Base-by-base conservation (phyloP, 768 basidiomycete genomes). In the Russula vinacea region DNA sequence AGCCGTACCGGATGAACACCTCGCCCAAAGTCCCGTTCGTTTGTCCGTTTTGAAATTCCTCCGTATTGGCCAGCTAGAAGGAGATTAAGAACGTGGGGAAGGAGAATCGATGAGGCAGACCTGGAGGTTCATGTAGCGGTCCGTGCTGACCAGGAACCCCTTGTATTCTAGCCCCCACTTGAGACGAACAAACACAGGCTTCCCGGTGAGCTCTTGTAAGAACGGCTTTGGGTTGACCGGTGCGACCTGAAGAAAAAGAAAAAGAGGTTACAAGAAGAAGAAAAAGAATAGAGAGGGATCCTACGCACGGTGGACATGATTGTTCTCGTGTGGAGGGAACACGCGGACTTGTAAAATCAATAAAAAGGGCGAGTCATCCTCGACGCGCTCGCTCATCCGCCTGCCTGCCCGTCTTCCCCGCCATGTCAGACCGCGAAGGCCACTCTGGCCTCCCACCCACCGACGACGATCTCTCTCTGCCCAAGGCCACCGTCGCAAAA, bases 161-260 rank as follows among this genome's bases (percentile, higher is more conserved):
- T 94, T 97, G 83, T 98, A 98, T 74, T 98, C 94, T 56, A 98
- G 82, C 66, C 97, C 97, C 97, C 97, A 99, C 80, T 99, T 99
- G 72, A 99, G 84, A 65, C 86, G 85, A 67, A 98, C 97, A 72
- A 87, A 91, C 51, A 98, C 92, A 44, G 90, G 88, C 80, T 99
- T 98, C 67, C 97, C 97, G 32, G 97, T 98, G 69, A 98, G 87
- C 75, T 97, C 95, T 79, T 98, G 94, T 72, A 99, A 83, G 80
- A 98, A 98, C 7, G 97, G 97, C 79, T 98, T 98, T 24, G 97
- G 97, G 78, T 99, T 99, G 72, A 98, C 93, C 69, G 95, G 95
- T 71, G 87, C 86, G 73, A 91, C 88, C 88, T 90, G 7, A 39
- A 39, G 40, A 35, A 8, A 50, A 19, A 19, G 47, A 50, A 39